Conservation (phyloP, 2,329 filamentous ascomycete genomes). For the Didymella arachidicola region DNA sequence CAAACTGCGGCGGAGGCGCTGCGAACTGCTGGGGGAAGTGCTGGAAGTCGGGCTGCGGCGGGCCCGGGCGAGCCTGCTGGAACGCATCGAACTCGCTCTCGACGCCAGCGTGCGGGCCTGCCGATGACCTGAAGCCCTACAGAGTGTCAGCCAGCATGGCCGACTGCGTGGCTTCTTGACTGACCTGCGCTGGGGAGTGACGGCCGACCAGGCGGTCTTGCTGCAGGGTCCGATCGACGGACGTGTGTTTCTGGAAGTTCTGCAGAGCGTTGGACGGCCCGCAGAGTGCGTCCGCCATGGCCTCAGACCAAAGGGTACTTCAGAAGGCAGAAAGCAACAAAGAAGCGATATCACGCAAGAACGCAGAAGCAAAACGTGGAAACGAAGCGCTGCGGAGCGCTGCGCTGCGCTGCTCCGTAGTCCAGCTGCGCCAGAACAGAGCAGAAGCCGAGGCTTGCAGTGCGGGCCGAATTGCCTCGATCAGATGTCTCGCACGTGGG, state of each 20-base stretch:
- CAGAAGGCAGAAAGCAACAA: background rate
- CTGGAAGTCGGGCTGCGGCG: conserved; percentile 51
- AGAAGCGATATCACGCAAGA: conserved; percentile 33
- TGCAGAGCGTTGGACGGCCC: conserved; percentile 79
- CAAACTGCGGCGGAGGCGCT: conserved; percentile 49
- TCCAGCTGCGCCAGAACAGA: conserved; percentile 10
- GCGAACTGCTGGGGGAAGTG: conserved; percentile 45
- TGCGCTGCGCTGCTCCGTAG: background rate
- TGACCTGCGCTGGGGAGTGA: conserved; percentile 64
- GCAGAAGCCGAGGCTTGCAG: conserved; percentile 33
- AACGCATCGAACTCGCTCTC: conserved; percentile 76
- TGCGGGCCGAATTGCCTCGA: conserved; percentile 23
- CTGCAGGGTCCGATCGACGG: conserved; percentile 73
- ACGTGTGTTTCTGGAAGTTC: conserved; percentile 73
- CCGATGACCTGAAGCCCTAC: conserved; percentile 68
- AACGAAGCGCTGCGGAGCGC: conserved; percentile 5
- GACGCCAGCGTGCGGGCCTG: conserved; percentile 61
- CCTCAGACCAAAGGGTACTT: conserved; percentile 19
- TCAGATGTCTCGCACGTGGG: conserved; percentile 20
- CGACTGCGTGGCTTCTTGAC: conserved; percentile 22
- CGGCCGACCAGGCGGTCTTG: conserved; percentile 71
- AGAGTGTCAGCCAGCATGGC: conserved; percentile 24
- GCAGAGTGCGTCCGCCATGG: conserved; percentile 73
- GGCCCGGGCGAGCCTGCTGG: conserved; percentile 59
- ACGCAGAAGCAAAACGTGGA: conserved; percentile 11